Evolutionary conservation across 208 protist genomes (phyloP), one percentile per base, ranked within the genome.

Genomic region (Crithidia bombi): DNA sequence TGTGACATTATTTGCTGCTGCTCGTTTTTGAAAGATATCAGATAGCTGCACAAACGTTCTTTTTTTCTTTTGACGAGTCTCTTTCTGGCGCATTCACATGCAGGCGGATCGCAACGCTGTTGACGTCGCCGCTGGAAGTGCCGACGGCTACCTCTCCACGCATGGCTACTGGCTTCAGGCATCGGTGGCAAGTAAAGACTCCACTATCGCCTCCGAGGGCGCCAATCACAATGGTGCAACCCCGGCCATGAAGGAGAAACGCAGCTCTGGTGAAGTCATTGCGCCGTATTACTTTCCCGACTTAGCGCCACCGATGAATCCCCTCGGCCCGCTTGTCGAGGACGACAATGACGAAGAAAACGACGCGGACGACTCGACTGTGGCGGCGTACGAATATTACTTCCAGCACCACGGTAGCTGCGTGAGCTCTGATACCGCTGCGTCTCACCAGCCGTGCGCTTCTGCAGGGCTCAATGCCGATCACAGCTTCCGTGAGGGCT

Each of bases 141-240:
- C 49, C 15, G 73, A 47, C 23, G 65, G 43, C 26, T 36, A 66
- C 25, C 57, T 66, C 25, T 59, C 50, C 17, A 59, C 62, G 72
- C 44, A 72, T 26, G 58, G 50, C n/a, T 73, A 78, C 36, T 78
- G 51, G 54, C 23, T 68, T 32, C 39, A 65, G 43, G 44, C 56
- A 11, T 58, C 33, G 2, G 36, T 39, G 12, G 63, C 44, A 7
- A 67, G 17, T 5, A 56, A 78, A 0, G 65, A 79, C 19, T 73
- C 36, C 51, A 56, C 12, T 19, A 15, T 11, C 12, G 15, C 61
- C 43, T 43, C 36, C n/a, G 65, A 69, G 26, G 56, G 49, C 32
- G 30, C 36, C 35, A 54, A 43, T 23, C 51, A n/a, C 39, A 44
- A 23, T 50, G 63, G 46, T 44, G 51, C 35, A 64, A 47, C 23